Base-by-base conservation (phyloP, 2,329 filamentous ascomycete genomes). In the Fusarium sp. region DNA sequence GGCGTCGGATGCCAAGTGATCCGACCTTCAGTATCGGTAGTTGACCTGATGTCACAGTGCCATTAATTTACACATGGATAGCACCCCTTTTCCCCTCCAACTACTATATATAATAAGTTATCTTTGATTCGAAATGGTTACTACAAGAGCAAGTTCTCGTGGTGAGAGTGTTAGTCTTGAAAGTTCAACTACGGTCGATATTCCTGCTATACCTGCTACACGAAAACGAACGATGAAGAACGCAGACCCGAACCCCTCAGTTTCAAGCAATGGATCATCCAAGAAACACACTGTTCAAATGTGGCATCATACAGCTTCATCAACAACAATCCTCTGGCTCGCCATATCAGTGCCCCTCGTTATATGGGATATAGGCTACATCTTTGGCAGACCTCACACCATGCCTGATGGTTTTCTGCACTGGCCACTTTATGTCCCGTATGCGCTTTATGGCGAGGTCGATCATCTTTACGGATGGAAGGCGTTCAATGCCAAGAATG, bases 391-490 rank as follows among this genome's bases (percentile, higher is more conserved):
- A 25, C 94, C 94, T 35, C 89, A 91, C 81, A 93, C 90, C 63
- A 96, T 97, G 93, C 89, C 91, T 1, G 93, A 93, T 74, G 94
- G 94, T 20, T 82, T 81, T 50, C 84, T 92, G 57, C 93, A 97
- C 83, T 85, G 83, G 83, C 92, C 93, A 3, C 76, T 97, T 45
- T 97, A 89, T 88, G 84, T 83, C 35, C 94, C 93, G 0, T 97
- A 97, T 83, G 89, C 88, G 77, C 88, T 97, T 3, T 97, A 97
- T 83, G 93, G 92, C 63, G 84, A 86, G 55, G 85, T 97, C 73
- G 94, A 97, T 82, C 86, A 94, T 80, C 86, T 95, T 36, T 97
- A 97, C 83, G 94, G 94, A 44, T 91, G 88, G 85, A 90, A 91
- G 75, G 91, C 92, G 7, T 94, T 88, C 79, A 83, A 93, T 68